Evolutionary conservation across 805 yeast species (phyloP), one percentile per base, ranked within the genome.

Genomic region (Candida tibetensis): DNA sequence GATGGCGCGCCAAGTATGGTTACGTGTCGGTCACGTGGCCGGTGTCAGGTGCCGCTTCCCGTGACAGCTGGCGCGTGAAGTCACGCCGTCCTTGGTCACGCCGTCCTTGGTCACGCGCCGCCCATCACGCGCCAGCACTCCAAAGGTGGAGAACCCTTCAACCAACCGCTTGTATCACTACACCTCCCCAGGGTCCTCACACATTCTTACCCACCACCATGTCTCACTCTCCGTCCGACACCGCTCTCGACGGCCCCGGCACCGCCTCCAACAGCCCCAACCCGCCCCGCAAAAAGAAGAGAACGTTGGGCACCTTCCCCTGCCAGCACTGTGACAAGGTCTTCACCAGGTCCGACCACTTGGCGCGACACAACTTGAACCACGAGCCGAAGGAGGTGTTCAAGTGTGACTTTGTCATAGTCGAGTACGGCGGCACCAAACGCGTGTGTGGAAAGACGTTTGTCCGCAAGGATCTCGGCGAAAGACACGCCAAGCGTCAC

Each of bases 351-450:
- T 72, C 80, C 1, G 87, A 81, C 49, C 87, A 81, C 58, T 55
- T 81, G 12, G 70, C 84, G 2, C 60, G 87, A 35, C 87, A 81
- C 52, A 72, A 77, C 49, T 63, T 81, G 35, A 81, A 81, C 52
- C 87, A 81, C 30, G 64, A 65, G 37, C 74, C 74, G 3, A 69
- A 63, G 32, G 74, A 73, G 37, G 77, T 81, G 8, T 80, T 70
- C 51, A 64, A 63, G 17, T 81, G 88, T 53, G 84, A 57, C 71
- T 79, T 52, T 42, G 58, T 47, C 53, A 63, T 62, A 39, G 81
- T 45, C 66, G 76, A 52, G 28, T 51, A 48, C 21, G 58, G 54
- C 14, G 71, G 71, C 3, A 44, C 39, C 18, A 66, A 66, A 56
- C 62, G 70, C 8, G 60, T 62, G 3, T 81, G 88, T 52, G 64